Conservation (phyloP, 805 yeast genomes). For the Candida boidinii region DNA sequence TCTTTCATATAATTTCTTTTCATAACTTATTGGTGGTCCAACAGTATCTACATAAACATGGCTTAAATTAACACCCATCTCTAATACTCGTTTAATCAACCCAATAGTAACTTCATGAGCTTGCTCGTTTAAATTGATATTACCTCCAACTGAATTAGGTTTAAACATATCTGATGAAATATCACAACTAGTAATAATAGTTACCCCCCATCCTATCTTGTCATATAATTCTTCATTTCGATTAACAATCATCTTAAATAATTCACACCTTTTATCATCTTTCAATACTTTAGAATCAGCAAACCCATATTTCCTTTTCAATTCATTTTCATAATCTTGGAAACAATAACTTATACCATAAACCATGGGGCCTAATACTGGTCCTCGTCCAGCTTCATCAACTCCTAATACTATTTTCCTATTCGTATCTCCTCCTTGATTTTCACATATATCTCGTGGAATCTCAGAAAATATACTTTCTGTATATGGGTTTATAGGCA, state of each 20-base stretch:
- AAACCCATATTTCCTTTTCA: conserved; percentile 58
- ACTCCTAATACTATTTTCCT: too few species aligned
- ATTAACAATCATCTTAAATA: conserved; percentile 44
- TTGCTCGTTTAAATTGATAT: conserved; percentile 82
- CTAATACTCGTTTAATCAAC: conserved; percentile 58
- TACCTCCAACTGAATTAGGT: conserved; percentile 44
- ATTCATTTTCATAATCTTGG: conserved; percentile 36
- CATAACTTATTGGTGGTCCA: conserved; percentile 87
- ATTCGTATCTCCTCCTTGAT: too few species aligned
- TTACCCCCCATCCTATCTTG: conserved; percentile 82
- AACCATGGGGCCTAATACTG: conserved; percentile 97
- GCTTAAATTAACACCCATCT: conserved; percentile 50
- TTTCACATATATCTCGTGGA: too few species aligned
- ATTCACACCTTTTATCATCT: conserved; percentile 54
- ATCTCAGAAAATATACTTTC: too few species aligned
- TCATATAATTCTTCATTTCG: conserved; percentile 31
- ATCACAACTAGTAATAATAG: conserved; percentile 78
- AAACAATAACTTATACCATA: conserved; percentile 81
- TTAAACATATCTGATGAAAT: conserved; percentile 84
- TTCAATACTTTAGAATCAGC: conserved; percentile 89
- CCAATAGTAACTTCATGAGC: conserved; percentile 93
- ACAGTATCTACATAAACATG: conserved; percentile 92
- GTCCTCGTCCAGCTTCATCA: conserved; percentile 99
- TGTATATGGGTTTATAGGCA: too few species aligned
- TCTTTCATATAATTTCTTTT: conserved; percentile 54